These are phyloP conservation scores for Populus hybrid DNA, from an alignment of 441 rosid genomes.

Conservation along the genomic window DNA sequence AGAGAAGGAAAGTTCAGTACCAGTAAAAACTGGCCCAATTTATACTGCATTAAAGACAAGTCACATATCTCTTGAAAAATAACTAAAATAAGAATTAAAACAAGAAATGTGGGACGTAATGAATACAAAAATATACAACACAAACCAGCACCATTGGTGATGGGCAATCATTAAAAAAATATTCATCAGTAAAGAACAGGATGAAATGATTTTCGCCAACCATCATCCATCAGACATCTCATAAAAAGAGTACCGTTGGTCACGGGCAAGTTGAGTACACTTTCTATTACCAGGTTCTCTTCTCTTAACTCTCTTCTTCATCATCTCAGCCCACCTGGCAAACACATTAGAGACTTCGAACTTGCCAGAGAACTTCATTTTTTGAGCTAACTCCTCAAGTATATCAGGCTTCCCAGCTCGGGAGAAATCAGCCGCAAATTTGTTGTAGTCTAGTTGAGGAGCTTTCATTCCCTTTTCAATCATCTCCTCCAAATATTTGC, in stretches of 20 bases:
- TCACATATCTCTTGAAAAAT: background rate
- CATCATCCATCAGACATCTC: background rate
- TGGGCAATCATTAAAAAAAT: background rate
- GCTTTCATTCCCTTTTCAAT: conserved; percentile 82
- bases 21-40: background rate
- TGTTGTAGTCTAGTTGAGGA: conserved; percentile 78
- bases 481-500: conserved; percentile 80
- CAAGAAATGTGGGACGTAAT: background rate
- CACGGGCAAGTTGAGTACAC: background rate
- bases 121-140: background rate
- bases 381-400: conserved; percentile 67
- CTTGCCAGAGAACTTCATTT: conserved; percentile 73
- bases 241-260: background rate
- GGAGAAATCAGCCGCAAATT: conserved; percentile 73
- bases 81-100: background rate
- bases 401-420: conserved; percentile 59
- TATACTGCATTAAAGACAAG: no score
- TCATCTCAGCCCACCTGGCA: conserved; percentile 53
- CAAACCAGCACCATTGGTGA: background rate
- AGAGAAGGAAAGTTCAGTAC: background rate
- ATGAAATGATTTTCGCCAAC: background rate
- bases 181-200: background rate
- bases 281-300: conserved; percentile 27
- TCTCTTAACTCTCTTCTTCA: conserved; percentile 45
- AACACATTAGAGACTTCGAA: conserved; percentile 60